These are phyloP conservation scores for Plectosphaerella cucumerina DNA, from an alignment of 2,329 filamentous ascomycete genomes.

Conservation along the genomic window DNA sequence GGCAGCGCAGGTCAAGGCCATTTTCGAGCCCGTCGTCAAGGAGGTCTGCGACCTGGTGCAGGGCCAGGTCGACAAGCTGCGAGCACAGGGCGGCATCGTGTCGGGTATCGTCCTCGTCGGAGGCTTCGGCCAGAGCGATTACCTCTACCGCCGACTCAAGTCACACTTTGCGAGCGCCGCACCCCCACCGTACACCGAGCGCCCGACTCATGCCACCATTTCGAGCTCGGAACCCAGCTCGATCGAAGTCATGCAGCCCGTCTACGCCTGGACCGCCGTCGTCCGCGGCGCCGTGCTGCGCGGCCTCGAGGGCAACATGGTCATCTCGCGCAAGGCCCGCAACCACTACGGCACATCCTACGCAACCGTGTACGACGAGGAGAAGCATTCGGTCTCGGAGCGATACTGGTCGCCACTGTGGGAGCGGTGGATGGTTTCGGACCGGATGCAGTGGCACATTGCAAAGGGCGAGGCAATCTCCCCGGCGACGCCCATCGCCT, in stretches of 20 bases:
- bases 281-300: slow-evolving; percentile 72
- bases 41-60: slow-evolving; percentile 65
- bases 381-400: slow-evolving; percentile 67
- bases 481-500: slow-evolving; percentile 69
- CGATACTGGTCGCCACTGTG: slow-evolving; percentile 76
- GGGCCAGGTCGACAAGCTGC: slow-evolving; percentile 55
- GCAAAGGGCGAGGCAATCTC: slow-evolving; percentile 74
- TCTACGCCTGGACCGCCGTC: slow-evolving; percentile 79
- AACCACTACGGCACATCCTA: slow-evolving; percentile 80
- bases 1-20: slow-evolving; percentile 64
- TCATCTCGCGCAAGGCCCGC: slow-evolving; percentile 67
- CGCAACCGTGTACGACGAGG: slow-evolving; percentile 74
- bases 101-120: slow-evolving; percentile 78
- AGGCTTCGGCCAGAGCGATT: slow-evolving; percentile 76
- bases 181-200: slow-evolving; percentile 62
- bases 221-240: slow-evolving; percentile 24
- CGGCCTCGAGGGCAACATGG: slow-evolving; percentile 74
- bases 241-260: slow-evolving; percentile 76
- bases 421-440: slow-evolving; percentile 80
- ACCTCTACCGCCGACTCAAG: slow-evolving; percentile 68
- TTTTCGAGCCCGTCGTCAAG: slow-evolving; percentile 72
- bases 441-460: slow-evolving; percentile 85
- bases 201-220: slow-evolving; percentile 33
- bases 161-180: slow-evolving; percentile 58
- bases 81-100: slow-evolving; percentile 54